phyloP scores from a whole-genome alignment of 164 flowering plant species.

The Vitis rupestris region DNA sequence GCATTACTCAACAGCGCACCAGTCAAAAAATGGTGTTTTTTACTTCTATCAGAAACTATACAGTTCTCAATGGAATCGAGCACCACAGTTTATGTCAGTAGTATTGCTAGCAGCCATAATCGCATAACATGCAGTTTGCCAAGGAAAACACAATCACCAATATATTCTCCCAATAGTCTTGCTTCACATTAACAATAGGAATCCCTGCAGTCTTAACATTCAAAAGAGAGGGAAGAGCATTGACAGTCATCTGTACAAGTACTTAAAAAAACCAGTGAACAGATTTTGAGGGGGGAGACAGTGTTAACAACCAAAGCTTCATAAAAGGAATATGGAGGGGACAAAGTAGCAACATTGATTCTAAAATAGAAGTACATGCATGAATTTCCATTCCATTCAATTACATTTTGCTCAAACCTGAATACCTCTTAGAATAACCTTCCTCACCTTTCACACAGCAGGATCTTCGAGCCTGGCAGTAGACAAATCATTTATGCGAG shows the following conservation, averaged over 20 bases:
- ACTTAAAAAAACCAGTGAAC: not conserved
- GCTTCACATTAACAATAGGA: too few relatives aligned
- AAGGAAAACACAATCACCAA: too few relatives aligned
- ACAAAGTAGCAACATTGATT: not conserved
- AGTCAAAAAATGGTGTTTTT: too few relatives aligned
- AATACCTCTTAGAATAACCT: not conserved
- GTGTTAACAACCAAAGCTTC: too few relatives aligned
- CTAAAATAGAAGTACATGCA: not conserved
- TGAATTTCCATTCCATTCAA: not conserved
- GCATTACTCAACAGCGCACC: too few relatives aligned
- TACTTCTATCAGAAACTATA: too few relatives aligned
- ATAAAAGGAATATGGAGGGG: not conserved
- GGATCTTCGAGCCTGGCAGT: conserved; percentile 80
- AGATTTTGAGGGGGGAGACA: not conserved
- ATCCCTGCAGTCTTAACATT: too few relatives aligned
- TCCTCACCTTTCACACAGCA: conserved; percentile 29
- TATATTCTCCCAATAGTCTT: too few relatives aligned
- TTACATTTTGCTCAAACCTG: not conserved
- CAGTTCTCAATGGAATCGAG: too few relatives aligned
- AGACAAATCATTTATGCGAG: conserved; percentile 71
- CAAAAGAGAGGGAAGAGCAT: not conserved
- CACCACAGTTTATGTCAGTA: too few relatives aligned
- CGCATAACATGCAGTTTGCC: too few relatives aligned
- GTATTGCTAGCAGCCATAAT: too few relatives aligned
- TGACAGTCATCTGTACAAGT: conserved; percentile 7